Conservation (phyloP, 2,329 filamentous ascomycete genomes). For the Aspergillus fischeri region DNA sequence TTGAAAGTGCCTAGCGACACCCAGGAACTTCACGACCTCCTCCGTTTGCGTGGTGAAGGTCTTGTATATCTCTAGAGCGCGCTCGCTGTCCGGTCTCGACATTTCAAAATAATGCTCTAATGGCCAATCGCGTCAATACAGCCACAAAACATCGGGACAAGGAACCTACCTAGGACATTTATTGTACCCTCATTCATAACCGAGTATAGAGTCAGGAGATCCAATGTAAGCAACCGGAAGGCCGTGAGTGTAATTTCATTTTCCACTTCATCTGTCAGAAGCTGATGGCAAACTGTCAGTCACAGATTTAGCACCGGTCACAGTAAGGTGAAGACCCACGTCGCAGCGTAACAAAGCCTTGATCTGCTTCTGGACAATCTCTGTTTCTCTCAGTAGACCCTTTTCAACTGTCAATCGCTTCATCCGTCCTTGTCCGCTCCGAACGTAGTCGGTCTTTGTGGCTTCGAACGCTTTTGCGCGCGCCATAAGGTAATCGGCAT, state of each 20-base stretch:
- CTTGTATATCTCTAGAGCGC: constrained; percentile 87
- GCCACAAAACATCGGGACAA: neutral
- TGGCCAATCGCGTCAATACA: constrained; percentile 2
- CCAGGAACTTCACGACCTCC: constrained; percentile 83
- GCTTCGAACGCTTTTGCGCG: constrained; percentile 77
- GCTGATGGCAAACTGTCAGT: constrained; percentile 46
- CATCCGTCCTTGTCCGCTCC: constrained; percentile 73
- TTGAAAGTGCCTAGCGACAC: constrained; percentile 82
- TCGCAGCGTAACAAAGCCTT: constrained; percentile 83
- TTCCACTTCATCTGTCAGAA: constrained; percentile 81
- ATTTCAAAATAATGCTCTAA: constrained; percentile 96
- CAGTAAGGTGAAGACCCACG: constrained; percentile 50
- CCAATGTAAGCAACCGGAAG: constrained; percentile 84
- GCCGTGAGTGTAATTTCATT: constrained; percentile 96
- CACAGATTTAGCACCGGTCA: neutral
- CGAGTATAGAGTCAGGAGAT: constrained; percentile 85
- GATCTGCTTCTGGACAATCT: constrained; percentile 84
- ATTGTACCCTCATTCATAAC: constrained; percentile 96
- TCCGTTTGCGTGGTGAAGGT: constrained; percentile 90
- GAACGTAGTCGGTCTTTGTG: constrained; percentile 86
- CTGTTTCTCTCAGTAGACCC: constrained; percentile 85
- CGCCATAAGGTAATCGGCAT: constrained; percentile 80
- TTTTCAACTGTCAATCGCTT: constrained; percentile 88
- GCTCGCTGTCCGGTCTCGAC: constrained; percentile 88
- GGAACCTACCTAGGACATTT: constrained; percentile 76